phyloP scores from a whole-genome alignment of 78 protist species.

The Bodo saltans region DNA sequence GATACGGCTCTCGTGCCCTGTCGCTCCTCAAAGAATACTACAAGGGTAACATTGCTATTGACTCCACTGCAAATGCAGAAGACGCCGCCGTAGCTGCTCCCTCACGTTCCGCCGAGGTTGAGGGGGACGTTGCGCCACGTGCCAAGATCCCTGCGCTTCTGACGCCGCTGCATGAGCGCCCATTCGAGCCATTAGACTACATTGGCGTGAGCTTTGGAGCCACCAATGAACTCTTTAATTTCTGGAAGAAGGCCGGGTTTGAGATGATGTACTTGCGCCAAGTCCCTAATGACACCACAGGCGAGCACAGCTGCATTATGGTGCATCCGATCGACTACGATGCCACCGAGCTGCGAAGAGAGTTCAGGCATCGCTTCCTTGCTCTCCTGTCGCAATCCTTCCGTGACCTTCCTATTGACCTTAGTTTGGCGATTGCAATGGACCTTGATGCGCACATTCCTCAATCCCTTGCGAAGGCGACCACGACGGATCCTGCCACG shows the following conservation, averaged over 20 bases:
- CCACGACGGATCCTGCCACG: neutral
- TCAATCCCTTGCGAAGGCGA: neutral
- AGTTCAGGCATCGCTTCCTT: constrained; percentile 51
- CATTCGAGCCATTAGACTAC: constrained; percentile 81
- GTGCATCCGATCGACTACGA: constrained; percentile 34
- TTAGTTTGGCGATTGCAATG: constrained; percentile 14
- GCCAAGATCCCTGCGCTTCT: constrained; percentile 79
- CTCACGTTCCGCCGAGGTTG: neutral
- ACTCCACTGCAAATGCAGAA: neutral
- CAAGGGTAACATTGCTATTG: constrained; percentile 59
- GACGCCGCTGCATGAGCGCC: constrained; percentile 42
- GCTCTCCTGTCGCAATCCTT: constrained; percentile 48
- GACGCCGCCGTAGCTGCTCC: constrained; percentile 42
- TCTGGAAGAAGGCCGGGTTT: constrained; percentile 74
- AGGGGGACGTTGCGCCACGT: neutral
- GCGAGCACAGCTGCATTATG: constrained; percentile 95
- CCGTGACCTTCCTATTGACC: neutral
- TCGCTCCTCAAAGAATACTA: constrained; percentile 72
- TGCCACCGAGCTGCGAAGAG: neutral
- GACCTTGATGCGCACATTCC: constrained; percentile 21
- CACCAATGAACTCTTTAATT: constrained; percentile 70
- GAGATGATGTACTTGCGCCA: constrained; percentile 75
- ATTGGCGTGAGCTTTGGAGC: constrained; percentile 89
- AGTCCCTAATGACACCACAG: constrained; percentile 85
- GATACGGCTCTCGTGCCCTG: constrained; percentile 91